A percentile compares a stretch with the other conserved stretches of the same genome.
These are phyloP conservation scores for Penicillium pulvis DNA, from an alignment of 495 filamentous ascomycete species.

Conservation along the genomic window DNA sequence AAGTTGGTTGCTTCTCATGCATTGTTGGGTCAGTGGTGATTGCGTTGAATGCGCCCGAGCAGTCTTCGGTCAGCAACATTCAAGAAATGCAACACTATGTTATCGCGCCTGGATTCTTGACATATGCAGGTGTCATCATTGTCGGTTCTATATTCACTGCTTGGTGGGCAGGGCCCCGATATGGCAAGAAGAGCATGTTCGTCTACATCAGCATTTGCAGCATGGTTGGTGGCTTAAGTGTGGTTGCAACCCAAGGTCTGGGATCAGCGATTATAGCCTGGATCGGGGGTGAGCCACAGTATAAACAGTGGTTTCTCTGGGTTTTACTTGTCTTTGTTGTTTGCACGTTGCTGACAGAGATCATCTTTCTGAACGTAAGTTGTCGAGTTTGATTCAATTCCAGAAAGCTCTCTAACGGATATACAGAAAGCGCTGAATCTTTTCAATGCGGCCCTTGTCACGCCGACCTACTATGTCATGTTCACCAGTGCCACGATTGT, in stretches of 20 bases:
- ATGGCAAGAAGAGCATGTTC: slow-evolving; percentile 96
- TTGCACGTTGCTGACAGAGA: slow-evolving; percentile 84
- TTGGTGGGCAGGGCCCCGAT: slow-evolving; percentile 83
- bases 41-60: slow-evolving; percentile 85
- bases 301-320: slow-evolving; percentile 97
- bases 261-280: slow-evolving; percentile 91
- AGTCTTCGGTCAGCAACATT: slow-evolving; percentile 83
- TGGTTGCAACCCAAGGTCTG: slow-evolving; percentile 91
- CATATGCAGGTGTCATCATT: slow-evolving; percentile 83
- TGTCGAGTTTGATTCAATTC: background rate
- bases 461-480: slow-evolving; percentile 97
- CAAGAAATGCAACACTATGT: slow-evolving; percentile 93
- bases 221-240: slow-evolving; percentile 89
- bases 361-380: slow-evolving; percentile 92
- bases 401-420: slow-evolving; percentile 26
- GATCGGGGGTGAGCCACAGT: slow-evolving; percentile 77
- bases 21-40: slow-evolving; percentile 94
- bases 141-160: slow-evolving; percentile 70
- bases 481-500: slow-evolving; percentile 96
- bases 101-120: slow-evolving; percentile 81
- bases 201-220: slow-evolving; percentile 97
- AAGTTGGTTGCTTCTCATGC: slow-evolving; percentile 93
- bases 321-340: slow-evolving; percentile 90
- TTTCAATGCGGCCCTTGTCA: slow-evolving; percentile 96
- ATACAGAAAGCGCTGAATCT: slow-evolving; percentile 95